Percentiles rank a stretch among this genome's conserved stretches.
These are phyloP conservation scores for Entomortierella parvispora DNA, from an alignment of 192 early-diverging fungal genomes.

Conservation along the genomic window DNA sequence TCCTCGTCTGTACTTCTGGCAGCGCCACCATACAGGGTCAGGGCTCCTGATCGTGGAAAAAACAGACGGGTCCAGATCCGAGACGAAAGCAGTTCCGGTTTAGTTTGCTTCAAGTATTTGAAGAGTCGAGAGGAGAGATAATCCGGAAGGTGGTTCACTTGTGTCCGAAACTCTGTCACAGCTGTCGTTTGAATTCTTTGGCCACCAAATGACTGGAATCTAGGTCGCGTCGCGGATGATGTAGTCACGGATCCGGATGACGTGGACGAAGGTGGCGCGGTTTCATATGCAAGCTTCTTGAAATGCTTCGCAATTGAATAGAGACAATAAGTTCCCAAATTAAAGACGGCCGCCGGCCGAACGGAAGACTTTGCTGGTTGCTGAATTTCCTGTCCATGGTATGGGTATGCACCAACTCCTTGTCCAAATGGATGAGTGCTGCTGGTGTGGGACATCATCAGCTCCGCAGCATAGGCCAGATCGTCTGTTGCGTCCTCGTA, in stretches of 20 bases:
- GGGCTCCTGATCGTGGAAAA: slow-evolving; percentile 2
- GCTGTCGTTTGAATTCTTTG: background rate
- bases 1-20: background rate
- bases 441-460: slow-evolving; percentile 24
- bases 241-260: background rate
- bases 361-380: background rate
- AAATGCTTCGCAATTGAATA: slow-evolving; percentile 28
- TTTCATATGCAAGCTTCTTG: slow-evolving; percentile 10
- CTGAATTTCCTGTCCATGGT: background rate
- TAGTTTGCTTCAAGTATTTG: slow-evolving; percentile 15
- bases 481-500: slow-evolving; percentile 27
- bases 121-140: slow-evolving; percentile 27
- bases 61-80: slow-evolving; percentile 38
- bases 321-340: slow-evolving; percentile 30
- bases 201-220: no score
- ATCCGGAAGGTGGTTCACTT: slow-evolving; percentile 16
- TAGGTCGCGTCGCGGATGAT: background rate
- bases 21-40: background rate
- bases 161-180: slow-evolving; percentile 4
- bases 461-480: slow-evolving; percentile 14
- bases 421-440: background rate
- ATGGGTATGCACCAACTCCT: background rate
- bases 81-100: slow-evolving; percentile 23
- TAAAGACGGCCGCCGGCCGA: slow-evolving; percentile 8
- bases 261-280: background rate